These are phyloP conservation scores for Limnanthes douglasii DNA, from an alignment of 345 rosid species.

Conservation along the genomic window DNA sequence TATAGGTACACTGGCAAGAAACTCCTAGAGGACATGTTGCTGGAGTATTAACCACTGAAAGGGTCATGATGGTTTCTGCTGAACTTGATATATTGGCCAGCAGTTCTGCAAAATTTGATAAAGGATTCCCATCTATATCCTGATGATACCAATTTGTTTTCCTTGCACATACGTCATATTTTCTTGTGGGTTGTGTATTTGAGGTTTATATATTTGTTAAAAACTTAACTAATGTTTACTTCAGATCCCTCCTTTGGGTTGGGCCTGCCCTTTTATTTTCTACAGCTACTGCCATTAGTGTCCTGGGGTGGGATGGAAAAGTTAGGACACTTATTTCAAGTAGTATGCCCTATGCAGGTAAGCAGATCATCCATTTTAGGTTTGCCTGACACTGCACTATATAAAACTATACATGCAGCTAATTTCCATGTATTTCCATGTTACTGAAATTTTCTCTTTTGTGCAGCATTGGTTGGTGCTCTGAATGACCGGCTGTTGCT, in stretches of 20 bases:
- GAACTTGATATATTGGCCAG: constrained; percentile 81
- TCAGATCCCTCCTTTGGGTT: constrained; percentile 92
- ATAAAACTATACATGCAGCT: constrained; percentile 8
- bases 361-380: constrained; percentile 7
- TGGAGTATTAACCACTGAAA: constrained; percentile 82
- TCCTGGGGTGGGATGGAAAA: constrained; percentile 98
- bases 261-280: constrained; percentile 97
- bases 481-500: constrained; percentile 83
- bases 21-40: constrained; percentile 87
- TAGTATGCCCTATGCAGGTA: constrained; percentile 87
- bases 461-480: constrained; percentile 77
- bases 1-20: constrained; percentile 93
- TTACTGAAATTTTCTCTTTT: constrained; percentile 10
- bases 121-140: constrained; percentile 97
- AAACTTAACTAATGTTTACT: constrained; percentile 50
- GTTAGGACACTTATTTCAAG: constrained; percentile 76
- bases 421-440: constrained; percentile 8
- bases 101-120: constrained; percentile 74
- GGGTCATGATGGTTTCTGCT: constrained; percentile 84
- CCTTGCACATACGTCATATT: constrained; percentile 2
- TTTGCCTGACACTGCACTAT: not conserved
- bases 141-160: constrained; percentile 7
- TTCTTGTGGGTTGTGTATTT: not conserved
- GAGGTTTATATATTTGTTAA: constrained; percentile 10
- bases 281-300: constrained; percentile 62